A percentile compares a stretch with the other conserved stretches of the same genome.
phyloP scores from a whole-genome alignment of 2,329 filamentous ascomycete genomes.

The Bisporella sp. region DNA sequence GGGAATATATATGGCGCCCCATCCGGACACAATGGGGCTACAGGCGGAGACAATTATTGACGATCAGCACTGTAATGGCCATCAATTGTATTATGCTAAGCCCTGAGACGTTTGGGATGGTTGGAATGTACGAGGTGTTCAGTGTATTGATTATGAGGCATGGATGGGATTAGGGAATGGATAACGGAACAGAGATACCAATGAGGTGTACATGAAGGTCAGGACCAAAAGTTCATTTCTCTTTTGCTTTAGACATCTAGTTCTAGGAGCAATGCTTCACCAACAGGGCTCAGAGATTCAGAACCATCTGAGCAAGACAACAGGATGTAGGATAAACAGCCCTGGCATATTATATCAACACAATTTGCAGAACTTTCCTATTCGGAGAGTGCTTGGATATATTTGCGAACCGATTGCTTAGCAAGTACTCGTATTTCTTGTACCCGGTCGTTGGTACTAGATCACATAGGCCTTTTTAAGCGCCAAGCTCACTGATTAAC shows the following conservation, averaged over 20 bases:
- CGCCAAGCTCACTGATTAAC: too few relatives aligned
- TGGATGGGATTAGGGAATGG: constrained; percentile 15
- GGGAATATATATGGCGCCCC: constrained; percentile 39
- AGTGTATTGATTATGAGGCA: constrained; percentile 24
- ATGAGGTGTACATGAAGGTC: constrained; percentile 22
- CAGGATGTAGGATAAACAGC: constrained; percentile 25
- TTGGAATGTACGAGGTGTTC: too few relatives aligned
- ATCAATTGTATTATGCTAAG: constrained; percentile 10
- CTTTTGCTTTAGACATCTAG: background rate
- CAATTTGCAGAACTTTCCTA: too few relatives aligned
- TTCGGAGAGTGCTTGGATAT: too few relatives aligned
- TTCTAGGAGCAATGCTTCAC: constrained; percentile 10
- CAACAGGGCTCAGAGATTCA: constrained; percentile 11
- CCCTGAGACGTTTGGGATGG: constrained; percentile 13
- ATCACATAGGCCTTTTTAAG: too few relatives aligned
- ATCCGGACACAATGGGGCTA: constrained; percentile 49
- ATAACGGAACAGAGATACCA: constrained; percentile 2
- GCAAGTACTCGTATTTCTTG: too few relatives aligned
- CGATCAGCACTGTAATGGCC: background rate
- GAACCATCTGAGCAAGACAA: constrained; percentile 13
- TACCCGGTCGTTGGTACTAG: too few relatives aligned
- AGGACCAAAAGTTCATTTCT: constrained; percentile 18
- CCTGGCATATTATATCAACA: background rate
- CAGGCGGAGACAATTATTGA: constrained; percentile 23
- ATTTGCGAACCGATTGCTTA: too few relatives aligned